phyloP scores from a whole-genome alignment of 495 filamentous ascomycete species.

The Penicillium longicatenatum region DNA sequence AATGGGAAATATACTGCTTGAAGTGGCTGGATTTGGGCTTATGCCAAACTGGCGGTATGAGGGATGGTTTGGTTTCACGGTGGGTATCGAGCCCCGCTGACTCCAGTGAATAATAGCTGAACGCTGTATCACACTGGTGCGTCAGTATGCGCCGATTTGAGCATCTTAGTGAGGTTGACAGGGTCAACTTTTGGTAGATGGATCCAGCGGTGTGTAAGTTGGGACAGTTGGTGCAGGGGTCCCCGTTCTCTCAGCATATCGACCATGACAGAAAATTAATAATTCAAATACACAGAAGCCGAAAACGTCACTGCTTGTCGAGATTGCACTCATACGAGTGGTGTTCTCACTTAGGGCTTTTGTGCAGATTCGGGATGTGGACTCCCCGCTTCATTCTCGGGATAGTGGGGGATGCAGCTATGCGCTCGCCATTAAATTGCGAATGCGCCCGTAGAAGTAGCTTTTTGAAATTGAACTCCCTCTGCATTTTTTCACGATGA shows the following conservation, averaged over 20 bases:
- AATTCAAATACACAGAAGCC: too few relatives aligned
- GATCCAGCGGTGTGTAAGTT: neutral
- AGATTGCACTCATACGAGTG: neutral
- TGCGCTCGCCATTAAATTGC: neutral
- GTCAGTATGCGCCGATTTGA: slow-evolving; percentile 5
- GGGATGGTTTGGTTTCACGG: slow-evolving; percentile 14
- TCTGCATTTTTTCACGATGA: slow-evolving; percentile 16
- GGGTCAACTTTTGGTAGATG: neutral
- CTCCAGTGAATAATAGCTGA: slow-evolving; percentile 5
- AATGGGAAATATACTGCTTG: neutral
- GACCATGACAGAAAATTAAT: neutral
- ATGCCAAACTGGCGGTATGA: too few relatives aligned
- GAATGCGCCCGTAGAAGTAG: neutral
- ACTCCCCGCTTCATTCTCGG: slow-evolving; percentile 6
- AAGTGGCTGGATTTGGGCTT: neutral
- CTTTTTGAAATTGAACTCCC: neutral
- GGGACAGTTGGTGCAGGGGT: slow-evolving; percentile 1
- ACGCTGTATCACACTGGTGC: slow-evolving; percentile 14
- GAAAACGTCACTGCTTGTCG: too few relatives aligned
- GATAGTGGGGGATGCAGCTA: slow-evolving; percentile 17
- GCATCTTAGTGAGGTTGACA: neutral
- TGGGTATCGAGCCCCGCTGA: slow-evolving; percentile 14
- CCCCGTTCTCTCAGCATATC: neutral
- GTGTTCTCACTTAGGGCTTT: neutral
- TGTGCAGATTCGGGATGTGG: slow-evolving; percentile 20